Base-by-base conservation (phyloP, 495 filamentous ascomycete species). In the Gamarada debralockiae region DNA sequence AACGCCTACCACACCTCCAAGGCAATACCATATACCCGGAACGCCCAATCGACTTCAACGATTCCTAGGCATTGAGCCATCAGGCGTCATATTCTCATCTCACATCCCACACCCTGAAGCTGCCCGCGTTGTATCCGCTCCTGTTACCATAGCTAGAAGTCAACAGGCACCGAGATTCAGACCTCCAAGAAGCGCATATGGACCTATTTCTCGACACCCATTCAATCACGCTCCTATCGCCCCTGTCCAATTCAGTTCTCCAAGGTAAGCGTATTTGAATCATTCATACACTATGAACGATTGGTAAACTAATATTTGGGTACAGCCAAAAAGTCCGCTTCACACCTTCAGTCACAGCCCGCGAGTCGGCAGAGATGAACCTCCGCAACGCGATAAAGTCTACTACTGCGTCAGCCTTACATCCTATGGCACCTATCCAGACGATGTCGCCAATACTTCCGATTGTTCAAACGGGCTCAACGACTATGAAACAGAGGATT, bases 141-240 rank as follows among this genome's bases (percentile, higher is more conserved):
- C 59, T 3, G 20, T 33, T 31, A 40, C 7, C 9, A 15, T 1
- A 15, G 6, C 45, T 33, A 31, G n/a, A 40, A 42, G 45, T 27
- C 27, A 45, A n/a, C 18, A 18, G 12, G 50, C 52, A 48, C 58
- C 62, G 10, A 49, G 56, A 34, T 65, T 61, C 29, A 58, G 58
- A 57, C 58, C 62, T 46, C 47, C 52, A 18, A 43, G 53, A 55
- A 65, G 62, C 40, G 48, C 23, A 27, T 59, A 65, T 52, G 55
- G 52, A 4, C 39, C 29, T 12, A 42, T 65, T 23, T 44, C 59
- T 21, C 53, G 50, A 37, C 62, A 65, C 52, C 62, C 62, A 2
- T 65, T 65, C 38, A 17, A 27, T n/a, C 50, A 33, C 27, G 55
- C 61, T 15, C 45, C 53, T 4, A 41, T 55, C 13, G 48, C 56